phyloP scores from a whole-genome alignment of 345 rosid species.

The Lenwebbia sp. region DNA sequence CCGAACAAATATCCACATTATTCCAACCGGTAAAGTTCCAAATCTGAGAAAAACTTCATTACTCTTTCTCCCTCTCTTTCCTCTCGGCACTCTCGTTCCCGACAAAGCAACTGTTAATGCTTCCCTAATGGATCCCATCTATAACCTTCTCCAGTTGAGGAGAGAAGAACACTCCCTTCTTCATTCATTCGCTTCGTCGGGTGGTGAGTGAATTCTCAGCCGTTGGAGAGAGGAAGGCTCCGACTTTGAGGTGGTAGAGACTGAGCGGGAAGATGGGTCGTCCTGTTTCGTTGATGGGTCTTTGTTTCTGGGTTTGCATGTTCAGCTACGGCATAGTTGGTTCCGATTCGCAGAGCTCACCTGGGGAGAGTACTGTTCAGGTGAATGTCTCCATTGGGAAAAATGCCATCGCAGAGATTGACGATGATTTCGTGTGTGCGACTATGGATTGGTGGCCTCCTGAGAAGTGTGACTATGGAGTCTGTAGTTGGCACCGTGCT shows the following conservation, averaged over 20 bases:
- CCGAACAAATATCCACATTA: background rate
- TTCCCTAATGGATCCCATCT: background rate
- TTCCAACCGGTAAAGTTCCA: background rate
- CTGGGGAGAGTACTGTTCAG: constrained; percentile 2
- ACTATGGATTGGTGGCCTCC: constrained; percentile 99
- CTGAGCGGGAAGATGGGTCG: constrained; percentile 18
- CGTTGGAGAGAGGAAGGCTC: background rate
- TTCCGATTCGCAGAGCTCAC: constrained; percentile 9
- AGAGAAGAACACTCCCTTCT: background rate
- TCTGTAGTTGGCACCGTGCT: constrained; percentile 81
- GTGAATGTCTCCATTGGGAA: constrained; percentile 48
- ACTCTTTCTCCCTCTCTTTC: background rate
- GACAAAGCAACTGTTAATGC: background rate
- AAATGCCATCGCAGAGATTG: constrained; percentile 50
- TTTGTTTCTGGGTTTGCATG: constrained; percentile 17
- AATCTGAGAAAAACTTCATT: background rate
- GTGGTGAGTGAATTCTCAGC: background rate
- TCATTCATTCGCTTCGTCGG: background rate
- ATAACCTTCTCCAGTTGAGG: background rate
- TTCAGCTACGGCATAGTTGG: background rate
- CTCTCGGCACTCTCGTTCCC: background rate
- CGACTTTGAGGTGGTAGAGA: background rate
- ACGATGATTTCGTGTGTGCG: constrained; percentile 86
- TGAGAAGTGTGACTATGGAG: constrained; percentile 91
- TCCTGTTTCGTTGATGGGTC: constrained; percentile 12